Base-by-base conservation (phyloP, 208 protist species). In the Trypanosoma cruzi region DNA sequence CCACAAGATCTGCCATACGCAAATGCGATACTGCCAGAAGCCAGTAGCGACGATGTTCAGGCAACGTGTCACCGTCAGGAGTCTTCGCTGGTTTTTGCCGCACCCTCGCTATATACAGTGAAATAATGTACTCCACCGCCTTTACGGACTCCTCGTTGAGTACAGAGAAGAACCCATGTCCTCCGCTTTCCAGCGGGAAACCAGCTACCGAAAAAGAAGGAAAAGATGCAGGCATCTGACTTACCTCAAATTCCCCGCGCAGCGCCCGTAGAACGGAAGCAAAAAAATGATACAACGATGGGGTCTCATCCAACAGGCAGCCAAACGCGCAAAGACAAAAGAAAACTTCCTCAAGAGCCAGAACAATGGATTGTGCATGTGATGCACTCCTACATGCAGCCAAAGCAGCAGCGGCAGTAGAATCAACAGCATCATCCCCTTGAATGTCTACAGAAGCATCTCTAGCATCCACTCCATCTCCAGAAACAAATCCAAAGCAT, bases 21-120 rank as follows among this genome's bases (percentile, higher is more conserved):
- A 86, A 69, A 62, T 83, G 79, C 4, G 76, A 77, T 22, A 86
- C 65, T 2, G 77, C 69, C 10, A 86, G 71, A 14, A 86, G 55
- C 81, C 81, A 86, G 48, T 76, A 74, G 6, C 50, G 63, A 57
- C 81, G 81, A 54, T 83, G 81, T 36, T 60, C 16, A 28, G 74
- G 26, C 24, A 59, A 10, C 26, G 32, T 24, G 20, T 7, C 31
- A 46, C 34, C 37, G 59, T 32, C 55, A 24, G 28, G 6, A 24
- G 50, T 18, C 57, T 18, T 3, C 16, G 22, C 32, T 24, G 20
- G 6, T 44, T 14, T 36, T 37, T 50, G 31, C 26, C 28, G 18
- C 36, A 18, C 0, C 68, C 52, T 3, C 16, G 55, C 68, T 16
- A 60, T 56, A 59, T 80, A 78, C 40, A 73, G 60, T 28, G 78